Evolutionary conservation across 129 eudicot genomes (phyloP), one percentile per base, ranked within the genome.

Genomic region (Centrapalus pauciflorus): DNA sequence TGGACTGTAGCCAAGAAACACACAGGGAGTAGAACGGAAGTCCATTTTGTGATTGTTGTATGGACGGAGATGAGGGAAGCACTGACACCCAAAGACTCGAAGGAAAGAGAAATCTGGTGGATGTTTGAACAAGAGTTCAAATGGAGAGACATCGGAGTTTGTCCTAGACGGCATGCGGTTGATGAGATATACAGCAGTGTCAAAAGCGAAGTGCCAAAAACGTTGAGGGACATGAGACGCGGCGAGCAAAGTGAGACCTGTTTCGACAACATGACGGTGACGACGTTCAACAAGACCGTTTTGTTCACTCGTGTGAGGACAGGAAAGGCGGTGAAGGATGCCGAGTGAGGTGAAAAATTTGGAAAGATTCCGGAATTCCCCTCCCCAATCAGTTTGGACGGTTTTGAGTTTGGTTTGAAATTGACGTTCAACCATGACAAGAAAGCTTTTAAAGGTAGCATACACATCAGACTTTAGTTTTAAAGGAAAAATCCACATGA

Each of bases 181-280:
- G 0, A 59, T 71, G 12, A 58, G 60, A 28, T 71, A 45, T 14
- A 58, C 23, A 0, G 23, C 60, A 1, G 34, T 57, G n/a, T 40
- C 67, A 27, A 57, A 70, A 0, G 67, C 67, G 41, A 17, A 58
- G 12, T 56, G 58, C 68, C 67, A 70, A 25, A 34, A 58, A 16
- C 8, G 67, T 1, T 2, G 9, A 23, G 76, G 57, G 1, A 37
- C 40, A 7, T 20, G 8, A 7, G 45, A 14, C 2, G 41, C 67
- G 7, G 76, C 56, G 8, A 55, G 19, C 7, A 46, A 34, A 8
- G 60, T 4, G 17, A 59, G 59, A 2, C 60, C 68, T 16, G 40
- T 41, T 43, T 71, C 76, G 14, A 59, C 25, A 13, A 71, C 64
- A 20, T 49, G 67, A 1, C 23, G 52, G 9, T 61, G 8, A 2